Percentiles rank a stretch among this genome's conserved stretches.
Conservation (phyloP, 768 basidiomycete species). For the Amyloporia xantha region DNA sequence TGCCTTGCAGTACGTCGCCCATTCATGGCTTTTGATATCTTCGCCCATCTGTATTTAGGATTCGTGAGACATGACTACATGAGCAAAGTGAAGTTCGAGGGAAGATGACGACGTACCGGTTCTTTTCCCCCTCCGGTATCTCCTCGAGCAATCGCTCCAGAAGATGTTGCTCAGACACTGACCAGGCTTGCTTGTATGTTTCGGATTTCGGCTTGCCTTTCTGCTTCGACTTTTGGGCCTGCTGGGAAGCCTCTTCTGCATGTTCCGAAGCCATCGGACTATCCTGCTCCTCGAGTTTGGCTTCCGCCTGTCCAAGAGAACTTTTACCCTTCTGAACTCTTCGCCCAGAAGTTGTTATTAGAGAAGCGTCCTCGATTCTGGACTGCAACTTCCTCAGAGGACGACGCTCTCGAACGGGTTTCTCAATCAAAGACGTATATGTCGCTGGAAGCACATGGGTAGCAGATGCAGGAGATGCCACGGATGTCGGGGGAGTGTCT, state of each 20-base stretch:
- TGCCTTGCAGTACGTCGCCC: slow-evolving; percentile 72
- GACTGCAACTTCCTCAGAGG: slow-evolving; percentile 11
- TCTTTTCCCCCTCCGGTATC: slow-evolving; percentile 72
- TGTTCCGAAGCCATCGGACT: slow-evolving; percentile 1
- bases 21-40: slow-evolving; percentile 78
- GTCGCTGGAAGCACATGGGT: not conserved
- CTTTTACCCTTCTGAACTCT: not conserved
- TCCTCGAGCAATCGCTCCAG: slow-evolving; percentile 69
- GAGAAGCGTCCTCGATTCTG: not conserved
- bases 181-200: slow-evolving; percentile 83
- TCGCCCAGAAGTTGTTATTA: not conserved
- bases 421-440: not conserved
- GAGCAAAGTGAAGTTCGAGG: slow-evolving; percentile 3
- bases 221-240: slow-evolving; percentile 13
- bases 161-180: slow-evolving; percentile 66
- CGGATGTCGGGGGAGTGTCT: slow-evolving; percentile 12
- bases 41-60: slow-evolving; percentile 73
- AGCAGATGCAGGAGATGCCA: slow-evolving; percentile 8
- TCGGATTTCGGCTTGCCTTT: slow-evolving; percentile 45
- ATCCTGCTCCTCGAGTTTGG: not conserved
- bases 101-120: slow-evolving; percentile 42
- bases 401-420: slow-evolving; percentile 5
- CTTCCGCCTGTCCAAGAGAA: slow-evolving; percentile 6
- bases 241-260: slow-evolving; percentile 1
- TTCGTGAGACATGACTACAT: no score